Base-by-base conservation (phyloP, 768 basidiomycete genomes). In the Lepiota venenata region DNA sequence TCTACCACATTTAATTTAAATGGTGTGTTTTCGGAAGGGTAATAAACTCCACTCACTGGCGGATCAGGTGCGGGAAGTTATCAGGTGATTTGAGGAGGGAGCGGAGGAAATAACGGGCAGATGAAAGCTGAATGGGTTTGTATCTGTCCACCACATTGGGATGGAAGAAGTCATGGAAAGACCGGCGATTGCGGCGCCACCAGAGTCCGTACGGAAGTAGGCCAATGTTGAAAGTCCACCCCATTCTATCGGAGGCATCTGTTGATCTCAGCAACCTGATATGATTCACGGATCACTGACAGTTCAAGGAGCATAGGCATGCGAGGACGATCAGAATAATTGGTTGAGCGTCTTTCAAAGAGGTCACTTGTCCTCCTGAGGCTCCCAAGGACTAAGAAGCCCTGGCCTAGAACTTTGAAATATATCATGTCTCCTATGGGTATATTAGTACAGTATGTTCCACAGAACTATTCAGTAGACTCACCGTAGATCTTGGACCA, bases 91-190 rank as follows among this genome's bases (percentile, higher is more conserved):
- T 36, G 37, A 49, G 25, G 10, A 49, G 47, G n/a, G 4, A 9
- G 47, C 37, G 32, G 5, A 49, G 47, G 32, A 49, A 36, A 22
- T 3, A 22, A 36, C 37, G 37, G 14, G 37, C 29, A 9, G 47
- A 49, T 5, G 32, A 35, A n/a, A 35, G 6, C 37, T 49, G 61
- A 7, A 63, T 57, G 11, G 60, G 63, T 27, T 47, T 49, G 25
- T 65, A 62, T 9, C 55, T 37, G 4, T 20, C 25, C 10, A 48
- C 16, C 2, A 58, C 56, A 12, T 60, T 60, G 14, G 47, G 51
- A 37, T 62, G 66, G 18, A 72, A 58, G 50, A 61, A 47, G 15
- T 66, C 53, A 14, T 69, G 66, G 21, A 67, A 55, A 49, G 63
- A 53, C 27, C 59, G 57, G 1, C 70, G 63, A 39, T 67, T 62